Conservation (phyloP, 2,329 filamentous ascomycete species). For the Hyphodiscus sp. region DNA sequence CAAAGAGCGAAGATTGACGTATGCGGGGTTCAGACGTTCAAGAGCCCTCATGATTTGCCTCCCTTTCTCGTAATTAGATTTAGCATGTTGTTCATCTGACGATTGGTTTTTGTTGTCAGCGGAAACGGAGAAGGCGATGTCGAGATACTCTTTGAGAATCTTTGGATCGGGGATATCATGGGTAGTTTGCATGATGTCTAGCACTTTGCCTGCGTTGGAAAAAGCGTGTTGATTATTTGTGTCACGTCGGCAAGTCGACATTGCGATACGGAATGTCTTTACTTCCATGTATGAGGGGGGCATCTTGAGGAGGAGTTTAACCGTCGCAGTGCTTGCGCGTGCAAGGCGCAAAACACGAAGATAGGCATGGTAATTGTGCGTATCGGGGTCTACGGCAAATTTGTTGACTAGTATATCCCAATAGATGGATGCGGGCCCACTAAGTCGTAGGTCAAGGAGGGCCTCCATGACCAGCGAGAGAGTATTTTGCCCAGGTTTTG, state of each 20-base stretch:
- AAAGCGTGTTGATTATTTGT: constrained; percentile 68
- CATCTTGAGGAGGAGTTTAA: constrained; percentile 52
- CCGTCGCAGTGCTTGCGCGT: constrained; percentile 56
- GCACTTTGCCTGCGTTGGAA: constrained; percentile 54
- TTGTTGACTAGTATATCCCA: constrained; percentile 65
- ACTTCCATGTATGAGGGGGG: constrained; percentile 37
- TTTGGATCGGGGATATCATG: constrained; percentile 42
- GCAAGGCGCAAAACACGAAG: constrained; percentile 60
- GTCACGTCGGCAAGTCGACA: constrained; percentile 69
- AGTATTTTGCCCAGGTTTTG: constrained; percentile 45
- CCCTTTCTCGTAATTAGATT: constrained; percentile 40
- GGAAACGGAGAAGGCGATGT: constrained; percentile 38
- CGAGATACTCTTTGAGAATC: constrained; percentile 49
- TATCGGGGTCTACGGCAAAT: constrained; percentile 62
- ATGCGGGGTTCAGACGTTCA: constrained; percentile 33
- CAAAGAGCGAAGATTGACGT: constrained; percentile 23
- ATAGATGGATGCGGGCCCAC: constrained; percentile 62
- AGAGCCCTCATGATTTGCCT: constrained; percentile 45
- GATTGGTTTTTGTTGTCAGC: constrained; percentile 33
- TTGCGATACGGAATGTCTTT: constrained; percentile 63
- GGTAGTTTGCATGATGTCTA: constrained; percentile 53
- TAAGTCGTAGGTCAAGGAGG: constrained; percentile 52
- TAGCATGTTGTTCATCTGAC: constrained; percentile 13
- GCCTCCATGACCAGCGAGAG: constrained; percentile 65
- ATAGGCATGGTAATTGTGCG: constrained; percentile 61